Evolutionary conservation across 2,329 filamentous ascomycete genomes (phyloP), one percentile per base, ranked within the genome.

Genomic region (Xylaria polymorpha): DNA sequence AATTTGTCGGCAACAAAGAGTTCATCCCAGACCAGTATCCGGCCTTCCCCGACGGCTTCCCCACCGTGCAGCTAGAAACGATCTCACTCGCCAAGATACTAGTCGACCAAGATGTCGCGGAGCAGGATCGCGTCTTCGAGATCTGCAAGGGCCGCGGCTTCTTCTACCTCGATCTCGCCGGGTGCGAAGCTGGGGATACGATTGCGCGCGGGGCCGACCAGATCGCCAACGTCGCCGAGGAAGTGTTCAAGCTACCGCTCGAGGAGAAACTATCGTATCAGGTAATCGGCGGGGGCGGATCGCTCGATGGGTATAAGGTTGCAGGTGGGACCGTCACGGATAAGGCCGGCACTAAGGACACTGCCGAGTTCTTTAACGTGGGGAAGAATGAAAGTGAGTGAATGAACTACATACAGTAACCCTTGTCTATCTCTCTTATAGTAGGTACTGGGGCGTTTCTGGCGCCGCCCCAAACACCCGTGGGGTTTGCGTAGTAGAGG

Each of bases 321-420:
- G 75, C 75, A 1, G 79, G 78, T 20, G 73, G 72, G 22, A 76
- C 77, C 29, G 53, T 73, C 25, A 73, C 77, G 32, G 78, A 80
- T 69, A 73, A 71, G 48, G 25, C 60, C 14, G 76, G 76, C 12
- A 74, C 72, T 1, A 73, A 62, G 8, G 79, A 80, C 61, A 78
- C 75, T 12, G 78, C 77, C 58, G 77, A 80, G 73, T 80, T 80
- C 72, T 79, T 79, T 72, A 79, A 78, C 68, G 69, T 80, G 0
- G 71, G 73, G 62, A 80, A 80, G 68, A 77, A 80, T 64, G 76
- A 79, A 53, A 75, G 70, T 72, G 46, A 72, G 70, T 58, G 14
- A 12, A 22, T 10, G 10, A 37, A 37, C 8, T 37, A 37, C 7
- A 37, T 37, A 8, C n/a, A n/a, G n/a, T n/a, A n/a, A n/a, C 25